A percentile compares a stretch with the other conserved stretches of the same genome.
Evolutionary conservation across 352 stramenopile species (phyloP).

Genomic region (Phytopythium delawarense): DNA sequence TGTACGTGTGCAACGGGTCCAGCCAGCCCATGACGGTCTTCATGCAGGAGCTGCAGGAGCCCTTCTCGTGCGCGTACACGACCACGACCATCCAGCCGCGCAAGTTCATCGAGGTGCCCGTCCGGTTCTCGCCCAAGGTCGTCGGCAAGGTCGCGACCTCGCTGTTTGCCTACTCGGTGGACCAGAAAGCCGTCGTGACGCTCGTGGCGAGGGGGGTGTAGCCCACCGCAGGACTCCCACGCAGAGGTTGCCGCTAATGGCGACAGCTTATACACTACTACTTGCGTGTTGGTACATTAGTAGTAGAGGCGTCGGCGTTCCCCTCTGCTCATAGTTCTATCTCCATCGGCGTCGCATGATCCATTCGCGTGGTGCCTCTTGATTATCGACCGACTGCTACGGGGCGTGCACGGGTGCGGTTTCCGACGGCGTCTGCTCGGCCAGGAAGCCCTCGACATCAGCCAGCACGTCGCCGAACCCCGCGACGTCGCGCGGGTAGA

Average conservation of each 20-base stretch:
- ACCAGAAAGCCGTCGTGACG: constrained; percentile 74
- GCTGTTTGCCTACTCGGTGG: constrained; percentile 76
- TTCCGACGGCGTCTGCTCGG: constrained; percentile 25
- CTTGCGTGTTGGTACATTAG: constrained; percentile 1
- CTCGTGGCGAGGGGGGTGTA: constrained; percentile 70
- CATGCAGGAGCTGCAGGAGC: constrained; percentile 69
- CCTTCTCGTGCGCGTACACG: constrained; percentile 71
- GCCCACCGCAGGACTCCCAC: background rate
- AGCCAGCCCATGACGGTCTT: constrained; percentile 81
- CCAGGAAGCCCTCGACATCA: constrained; percentile 71
- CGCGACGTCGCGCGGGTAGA: constrained; percentile 80
- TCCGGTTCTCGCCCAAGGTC: constrained; percentile 75
- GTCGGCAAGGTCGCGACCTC: constrained; percentile 77
- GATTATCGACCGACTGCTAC: background rate
- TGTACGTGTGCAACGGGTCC: constrained; percentile 86
- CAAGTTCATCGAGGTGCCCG: constrained; percentile 83
- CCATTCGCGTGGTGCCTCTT: background rate
- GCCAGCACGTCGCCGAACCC: constrained; percentile 67
- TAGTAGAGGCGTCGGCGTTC: background rate
- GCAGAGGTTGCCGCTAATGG: background rate
- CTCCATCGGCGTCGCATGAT: background rate
- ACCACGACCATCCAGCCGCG: constrained; percentile 74
- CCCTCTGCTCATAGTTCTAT: background rate
- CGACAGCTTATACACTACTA: background rate
- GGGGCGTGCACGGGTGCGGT: background rate